Evolutionary conservation across 208 protist genomes (phyloP).

Genomic region (Leishmania amazonensis): DNA sequence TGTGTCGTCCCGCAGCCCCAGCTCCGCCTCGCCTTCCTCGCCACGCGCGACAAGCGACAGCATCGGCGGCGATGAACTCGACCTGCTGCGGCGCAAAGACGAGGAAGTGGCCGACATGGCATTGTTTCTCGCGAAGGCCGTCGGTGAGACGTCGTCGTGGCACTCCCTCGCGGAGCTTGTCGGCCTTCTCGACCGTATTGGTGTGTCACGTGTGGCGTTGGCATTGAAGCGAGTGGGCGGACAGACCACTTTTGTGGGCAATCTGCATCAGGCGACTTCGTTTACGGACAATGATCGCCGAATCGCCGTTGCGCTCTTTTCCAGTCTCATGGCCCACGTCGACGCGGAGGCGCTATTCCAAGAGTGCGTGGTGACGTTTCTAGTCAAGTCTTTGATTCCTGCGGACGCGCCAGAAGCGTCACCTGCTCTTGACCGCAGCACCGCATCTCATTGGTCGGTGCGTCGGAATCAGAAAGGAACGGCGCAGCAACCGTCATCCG

Average conservation of each 20-base stretch:
- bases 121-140: constrained; percentile 56
- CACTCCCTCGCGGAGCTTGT: constrained; percentile 47
- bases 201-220: constrained; percentile 31
- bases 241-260: constrained; percentile 38
- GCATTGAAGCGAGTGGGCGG: constrained; percentile 57
- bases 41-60: constrained; percentile 6
- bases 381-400: constrained; percentile 21
- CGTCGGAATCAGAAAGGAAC: background rate
- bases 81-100: constrained; percentile 65
- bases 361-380: constrained; percentile 21
- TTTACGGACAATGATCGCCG: background rate
- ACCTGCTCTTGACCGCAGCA: background rate
- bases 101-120: constrained; percentile 79
- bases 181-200: constrained; percentile 29
- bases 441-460: constrained; percentile 18
- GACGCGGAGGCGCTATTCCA: constrained; percentile 16
- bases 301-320: constrained; percentile 3
- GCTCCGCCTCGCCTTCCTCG: constrained; percentile 1
- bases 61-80: constrained; percentile 59
- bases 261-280: constrained; percentile 29
- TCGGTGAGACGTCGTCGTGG: constrained; percentile 31
- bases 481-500: background rate
- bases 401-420: background rate
- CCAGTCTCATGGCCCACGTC: background rate
- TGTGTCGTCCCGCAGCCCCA: background rate